phyloP scores from a whole-genome alignment of 2,329 filamentous ascomycete genomes.

The Dichotomopilus funicola region DNA sequence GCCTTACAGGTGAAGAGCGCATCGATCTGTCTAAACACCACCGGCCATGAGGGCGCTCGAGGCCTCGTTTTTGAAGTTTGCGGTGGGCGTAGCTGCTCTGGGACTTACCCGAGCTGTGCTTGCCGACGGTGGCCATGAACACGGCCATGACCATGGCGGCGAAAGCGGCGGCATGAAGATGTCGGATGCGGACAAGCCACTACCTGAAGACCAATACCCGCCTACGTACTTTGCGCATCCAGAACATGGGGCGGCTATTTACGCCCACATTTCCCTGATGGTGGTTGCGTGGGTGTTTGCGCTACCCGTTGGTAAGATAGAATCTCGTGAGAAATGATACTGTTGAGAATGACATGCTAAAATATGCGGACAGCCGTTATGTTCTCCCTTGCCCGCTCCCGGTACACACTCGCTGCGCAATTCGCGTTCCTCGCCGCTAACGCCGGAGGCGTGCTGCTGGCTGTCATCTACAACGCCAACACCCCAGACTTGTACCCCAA shows the following conservation, averaged over 20 bases:
- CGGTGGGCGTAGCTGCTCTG: constrained; percentile 23
- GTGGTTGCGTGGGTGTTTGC: constrained; percentile 64
- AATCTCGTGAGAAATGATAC: not conserved
- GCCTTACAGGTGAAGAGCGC: not conserved
- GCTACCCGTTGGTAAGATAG: constrained; percentile 60
- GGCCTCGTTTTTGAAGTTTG: constrained; percentile 13
- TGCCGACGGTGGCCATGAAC: constrained; percentile 26
- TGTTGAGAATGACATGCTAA: constrained; percentile 20
- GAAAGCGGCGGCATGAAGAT: constrained; percentile 24
- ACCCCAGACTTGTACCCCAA: constrained; percentile 82
- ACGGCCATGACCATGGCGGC: constrained; percentile 17
- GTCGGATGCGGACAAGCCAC: constrained; percentile 24
- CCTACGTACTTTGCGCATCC: constrained; percentile 55
- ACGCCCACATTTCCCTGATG: constrained; percentile 67
- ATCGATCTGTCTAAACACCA: not conserved
- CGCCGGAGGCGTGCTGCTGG: constrained; percentile 56
- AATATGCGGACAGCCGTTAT: constrained; percentile 58
- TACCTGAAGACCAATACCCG: constrained; percentile 30
- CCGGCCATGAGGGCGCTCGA: constrained; percentile 19
- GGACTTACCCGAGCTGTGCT: constrained; percentile 25
- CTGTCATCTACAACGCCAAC: constrained; percentile 66
- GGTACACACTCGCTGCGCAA: constrained; percentile 63
- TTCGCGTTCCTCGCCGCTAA: constrained; percentile 61
- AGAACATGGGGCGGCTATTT: constrained; percentile 50
- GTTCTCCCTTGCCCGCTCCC: constrained; percentile 75